A percentile compares a stretch with the other conserved stretches of the same genome.
Evolutionary conservation across 1,284 basidiomycete genomes (phyloP).

Genomic region (Anthracocystis setariae): DNA sequence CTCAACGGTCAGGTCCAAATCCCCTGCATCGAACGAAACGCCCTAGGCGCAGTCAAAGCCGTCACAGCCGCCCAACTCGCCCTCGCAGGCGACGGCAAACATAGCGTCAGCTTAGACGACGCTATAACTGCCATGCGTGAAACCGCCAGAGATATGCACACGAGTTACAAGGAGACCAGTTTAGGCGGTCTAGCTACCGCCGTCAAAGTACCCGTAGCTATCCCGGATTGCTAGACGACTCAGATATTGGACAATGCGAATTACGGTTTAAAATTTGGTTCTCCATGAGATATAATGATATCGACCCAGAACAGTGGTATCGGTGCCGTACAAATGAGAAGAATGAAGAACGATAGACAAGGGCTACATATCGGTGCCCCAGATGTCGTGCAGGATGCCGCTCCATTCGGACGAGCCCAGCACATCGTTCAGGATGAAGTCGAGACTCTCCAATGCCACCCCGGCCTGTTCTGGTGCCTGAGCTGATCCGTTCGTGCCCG

Average conservation of each 20-base stretch:
- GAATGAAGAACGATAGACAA: not conserved
- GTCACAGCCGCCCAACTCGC: constrained; percentile 83
- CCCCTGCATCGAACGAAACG: constrained; percentile 84
- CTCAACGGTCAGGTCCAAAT: constrained; percentile 83
- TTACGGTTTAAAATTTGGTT: too few relatives aligned
- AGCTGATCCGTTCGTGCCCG: not conserved
- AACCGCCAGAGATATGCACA: constrained; percentile 76
- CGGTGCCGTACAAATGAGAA: not conserved
- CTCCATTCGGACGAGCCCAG: constrained; percentile 33
- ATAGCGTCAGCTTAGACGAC: constrained; percentile 89
- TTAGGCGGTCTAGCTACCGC: constrained; percentile 59
- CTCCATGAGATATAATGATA: too few relatives aligned
- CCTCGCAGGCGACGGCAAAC: constrained; percentile 82
- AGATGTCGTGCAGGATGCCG: constrained; percentile 36
- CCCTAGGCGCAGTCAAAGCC: constrained; percentile 75
- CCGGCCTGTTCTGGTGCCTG: not conserved
- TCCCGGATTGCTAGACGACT: constrained; percentile 55
- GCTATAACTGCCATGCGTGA: constrained; percentile 95
- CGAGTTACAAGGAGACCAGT: constrained; percentile 66
- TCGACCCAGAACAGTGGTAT: too few relatives aligned
- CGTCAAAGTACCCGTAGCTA: constrained; percentile 61
- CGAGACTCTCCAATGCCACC: constrained; percentile 22
- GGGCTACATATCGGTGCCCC: constrained; percentile 31
- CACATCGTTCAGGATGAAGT: constrained; percentile 42
- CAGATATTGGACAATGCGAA: too few relatives aligned